Percentiles rank a stretch among this genome's conserved stretches.
Conservation (phyloP, 768 basidiomycete genomes). For the Hirschioporus abietinus region DNA sequence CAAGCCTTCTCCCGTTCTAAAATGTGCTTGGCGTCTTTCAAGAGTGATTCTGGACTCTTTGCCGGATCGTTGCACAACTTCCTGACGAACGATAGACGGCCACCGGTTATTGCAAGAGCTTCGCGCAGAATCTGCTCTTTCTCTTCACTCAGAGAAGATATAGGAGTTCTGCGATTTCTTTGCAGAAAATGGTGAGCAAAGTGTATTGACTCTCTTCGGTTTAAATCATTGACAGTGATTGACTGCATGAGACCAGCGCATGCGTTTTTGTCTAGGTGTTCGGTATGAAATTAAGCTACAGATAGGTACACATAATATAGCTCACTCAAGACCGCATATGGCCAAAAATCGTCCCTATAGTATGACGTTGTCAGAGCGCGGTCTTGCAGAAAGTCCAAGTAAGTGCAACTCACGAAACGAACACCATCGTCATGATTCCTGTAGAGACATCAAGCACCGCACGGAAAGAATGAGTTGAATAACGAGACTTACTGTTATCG, state of each 20-base stretch:
- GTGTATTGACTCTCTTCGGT: too few species aligned
- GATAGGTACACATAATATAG: conserved; percentile 10
- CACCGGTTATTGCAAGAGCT: conserved; percentile 63
- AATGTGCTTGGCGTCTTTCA: conserved; percentile 56
- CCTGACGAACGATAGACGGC: conserved; percentile 70
- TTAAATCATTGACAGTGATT: too few species aligned
- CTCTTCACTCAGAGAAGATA: conserved; percentile 50
- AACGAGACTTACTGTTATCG: conserved; percentile 50
- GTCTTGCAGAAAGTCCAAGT: conserved; percentile 11
- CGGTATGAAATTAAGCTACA: not conserved
- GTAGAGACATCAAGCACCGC: conserved; percentile 9
- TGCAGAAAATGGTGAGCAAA: too few species aligned
- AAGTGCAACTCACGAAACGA: conserved; percentile 51
- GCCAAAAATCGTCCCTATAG: conserved; percentile 80
- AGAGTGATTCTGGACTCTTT: conserved; percentile 38
- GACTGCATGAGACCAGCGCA: conserved; percentile 59
- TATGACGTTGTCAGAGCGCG: conserved; percentile 11
- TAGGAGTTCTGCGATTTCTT: conserved; percentile 32
- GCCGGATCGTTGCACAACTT: conserved; percentile 30
- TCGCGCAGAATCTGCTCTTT: conserved; percentile 56
- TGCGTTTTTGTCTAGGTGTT: conserved; percentile 13
- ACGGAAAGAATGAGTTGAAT: conserved; percentile 11
- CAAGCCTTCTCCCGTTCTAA: conserved; percentile 70
- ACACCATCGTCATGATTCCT: conserved; percentile 78
- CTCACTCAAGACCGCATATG: conserved; percentile 61